phyloP scores from a whole-genome alignment of 2,329 filamentous ascomycete genomes.

The Achaetomium macrosporum region DNA sequence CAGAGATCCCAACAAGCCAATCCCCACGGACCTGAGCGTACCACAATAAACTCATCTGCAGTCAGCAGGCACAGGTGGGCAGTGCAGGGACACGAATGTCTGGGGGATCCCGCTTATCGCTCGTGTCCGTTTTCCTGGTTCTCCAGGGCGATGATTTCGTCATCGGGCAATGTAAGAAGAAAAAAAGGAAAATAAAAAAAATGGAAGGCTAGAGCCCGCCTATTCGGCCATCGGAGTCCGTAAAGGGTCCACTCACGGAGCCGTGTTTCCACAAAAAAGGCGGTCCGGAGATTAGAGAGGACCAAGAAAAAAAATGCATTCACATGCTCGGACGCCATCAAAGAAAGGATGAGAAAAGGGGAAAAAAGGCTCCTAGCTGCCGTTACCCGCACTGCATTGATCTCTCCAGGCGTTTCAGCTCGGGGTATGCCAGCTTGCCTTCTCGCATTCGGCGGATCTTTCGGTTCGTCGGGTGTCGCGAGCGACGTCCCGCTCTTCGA shows the following conservation, averaged over 20 bases:
- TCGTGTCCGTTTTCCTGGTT: too few relatives aligned
- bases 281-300: neutral
- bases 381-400: conserved; percentile 1
- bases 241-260: too few relatives aligned
- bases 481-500: neutral
- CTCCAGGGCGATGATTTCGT: too few relatives aligned
- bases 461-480: neutral
- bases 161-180: too few relatives aligned
- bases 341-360: neutral
- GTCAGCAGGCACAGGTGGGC: conserved; percentile 15
- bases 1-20: neutral
- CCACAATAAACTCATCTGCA: conserved; percentile 6
- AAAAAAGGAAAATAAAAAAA: too few relatives aligned
- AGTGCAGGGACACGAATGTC: neutral
- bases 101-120: too few relatives aligned
- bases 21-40: neutral
- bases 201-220: neutral
- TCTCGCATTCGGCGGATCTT: neutral
- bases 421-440: neutral
- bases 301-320: neutral
- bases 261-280: too few relatives aligned
- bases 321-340: neutral
- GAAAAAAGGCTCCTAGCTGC: neutral
- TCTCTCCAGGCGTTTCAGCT: conserved; percentile 5
- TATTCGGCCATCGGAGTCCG: neutral